phyloP scores from a whole-genome alignment of 2,329 filamentous ascomycete species.

The Phyllachora maydis region DNA sequence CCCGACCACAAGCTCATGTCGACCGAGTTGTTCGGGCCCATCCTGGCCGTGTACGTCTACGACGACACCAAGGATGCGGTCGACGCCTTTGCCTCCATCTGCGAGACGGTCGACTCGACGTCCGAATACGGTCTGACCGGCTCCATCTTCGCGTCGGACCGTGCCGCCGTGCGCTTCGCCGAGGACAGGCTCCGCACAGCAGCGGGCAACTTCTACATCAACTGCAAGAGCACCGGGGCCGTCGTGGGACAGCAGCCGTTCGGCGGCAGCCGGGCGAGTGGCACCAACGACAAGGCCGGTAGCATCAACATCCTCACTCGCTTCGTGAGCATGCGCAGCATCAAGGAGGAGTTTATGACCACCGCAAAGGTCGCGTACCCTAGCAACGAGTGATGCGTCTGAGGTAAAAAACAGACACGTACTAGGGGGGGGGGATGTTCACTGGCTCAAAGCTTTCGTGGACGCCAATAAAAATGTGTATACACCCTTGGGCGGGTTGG shows the following conservation, averaged over 20 bases:
- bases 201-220: constrained; percentile 36
- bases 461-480: too few species aligned
- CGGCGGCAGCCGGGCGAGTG: constrained; percentile 27
- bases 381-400: constrained; percentile 53
- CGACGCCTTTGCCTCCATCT: constrained; percentile 23
- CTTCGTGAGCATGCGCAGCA: constrained; percentile 26
- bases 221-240: constrained; percentile 35
- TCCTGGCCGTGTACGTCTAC: constrained; percentile 24
- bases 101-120: constrained; percentile 46
- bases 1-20: constrained; percentile 21
- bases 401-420: neutral
- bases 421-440: too few species aligned
- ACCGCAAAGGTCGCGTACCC: constrained; percentile 45
- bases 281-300: constrained; percentile 35
- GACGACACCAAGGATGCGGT: constrained; percentile 18
- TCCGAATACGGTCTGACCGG: constrained; percentile 44
- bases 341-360: constrained; percentile 52
- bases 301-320: constrained; percentile 25
- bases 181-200: constrained; percentile 28
- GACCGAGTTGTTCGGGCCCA: constrained; percentile 25
- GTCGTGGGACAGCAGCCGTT: constrained; percentile 35
- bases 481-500: too few species aligned
- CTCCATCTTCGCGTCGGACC: constrained; percentile 25
- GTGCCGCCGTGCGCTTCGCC: constrained; percentile 23
- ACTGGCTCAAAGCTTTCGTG: too few species aligned